Evolutionary conservation across 2,329 filamentous ascomycete species (phyloP).

Genomic region (Achaetomium macrosporum): DNA sequence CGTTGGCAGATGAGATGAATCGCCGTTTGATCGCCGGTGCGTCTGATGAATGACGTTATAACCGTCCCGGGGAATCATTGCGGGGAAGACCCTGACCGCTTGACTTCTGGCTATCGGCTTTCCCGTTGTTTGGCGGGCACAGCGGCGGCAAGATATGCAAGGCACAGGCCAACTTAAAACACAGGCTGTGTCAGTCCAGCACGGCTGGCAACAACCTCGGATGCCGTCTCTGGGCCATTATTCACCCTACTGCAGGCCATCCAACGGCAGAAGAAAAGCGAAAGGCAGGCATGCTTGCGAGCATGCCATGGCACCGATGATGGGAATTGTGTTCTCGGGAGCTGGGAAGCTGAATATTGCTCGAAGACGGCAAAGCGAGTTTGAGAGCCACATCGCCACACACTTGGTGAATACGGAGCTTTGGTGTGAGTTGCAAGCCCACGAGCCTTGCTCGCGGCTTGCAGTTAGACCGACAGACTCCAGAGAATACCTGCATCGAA

Average conservation of each 20-base stretch:
- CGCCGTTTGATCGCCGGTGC: slow-evolving; percentile 22
- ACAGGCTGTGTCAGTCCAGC: slow-evolving; percentile 22
- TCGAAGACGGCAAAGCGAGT: neutral
- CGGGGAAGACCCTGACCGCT: slow-evolving; percentile 21
- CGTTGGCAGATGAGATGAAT: slow-evolving; percentile 21
- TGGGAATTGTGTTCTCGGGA: no score
- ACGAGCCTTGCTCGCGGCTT: no score
- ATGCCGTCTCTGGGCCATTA: slow-evolving; percentile 4
- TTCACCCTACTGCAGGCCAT: slow-evolving; percentile 8
- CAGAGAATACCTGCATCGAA: no score
- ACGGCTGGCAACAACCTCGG: slow-evolving; percentile 12
- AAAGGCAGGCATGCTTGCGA: neutral
- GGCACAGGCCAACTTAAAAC: slow-evolving; percentile 23
- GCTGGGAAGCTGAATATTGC: neutral
- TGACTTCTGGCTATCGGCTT: slow-evolving; percentile 13
- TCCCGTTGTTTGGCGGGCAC: slow-evolving; percentile 19
- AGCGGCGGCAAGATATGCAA: slow-evolving; percentile 19
- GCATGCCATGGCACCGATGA: no score
- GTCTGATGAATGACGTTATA: slow-evolving; percentile 21
- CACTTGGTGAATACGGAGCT: no score
- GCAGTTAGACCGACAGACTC: no score
- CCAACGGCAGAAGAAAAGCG: slow-evolving; percentile 5
- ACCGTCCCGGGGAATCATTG: slow-evolving; percentile 19
- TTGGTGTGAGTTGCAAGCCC: no score
- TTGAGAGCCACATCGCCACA: no score